These are phyloP conservation scores for Pseudopediastrum boryanum DNA, from an alignment of 139 green algal genomes.

Conservation along the genomic window DNA sequence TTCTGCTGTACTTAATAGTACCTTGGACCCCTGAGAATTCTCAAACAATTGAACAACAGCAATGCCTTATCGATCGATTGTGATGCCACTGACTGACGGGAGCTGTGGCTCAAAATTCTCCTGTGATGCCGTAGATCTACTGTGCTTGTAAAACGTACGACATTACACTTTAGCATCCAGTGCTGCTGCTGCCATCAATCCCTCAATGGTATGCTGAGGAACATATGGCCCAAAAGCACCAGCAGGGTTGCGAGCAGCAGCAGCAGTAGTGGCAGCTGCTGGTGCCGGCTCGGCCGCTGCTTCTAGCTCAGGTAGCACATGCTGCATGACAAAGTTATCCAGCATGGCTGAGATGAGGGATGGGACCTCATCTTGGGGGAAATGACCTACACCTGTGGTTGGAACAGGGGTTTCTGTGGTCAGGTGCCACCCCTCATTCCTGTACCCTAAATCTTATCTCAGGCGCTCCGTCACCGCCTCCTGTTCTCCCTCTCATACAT, in stretches of 20 bases:
- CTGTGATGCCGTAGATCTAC: too few relatives aligned
- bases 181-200: constrained; percentile 29
- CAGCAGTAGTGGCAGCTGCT: background rate
- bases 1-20: too few relatives aligned
- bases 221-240: background rate
- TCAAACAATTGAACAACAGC: too few relatives aligned
- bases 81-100: too few relatives aligned
- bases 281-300: background rate
- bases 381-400: constrained; percentile 25
- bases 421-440: too few relatives aligned
- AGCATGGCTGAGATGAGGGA: constrained; percentile 14
- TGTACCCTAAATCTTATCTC: too few relatives aligned
- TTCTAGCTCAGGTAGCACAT: background rate
- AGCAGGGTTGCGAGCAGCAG: background rate
- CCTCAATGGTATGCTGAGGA: background rate
- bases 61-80: too few relatives aligned
- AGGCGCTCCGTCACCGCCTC: too few relatives aligned
- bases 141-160: too few relatives aligned
- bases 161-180: constrained; percentile 26
- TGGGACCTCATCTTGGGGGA: constrained; percentile 26
- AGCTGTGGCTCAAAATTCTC: too few relatives aligned
- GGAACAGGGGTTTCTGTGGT: background rate
- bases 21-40: too few relatives aligned
- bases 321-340: background rate
- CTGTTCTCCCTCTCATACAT: too few relatives aligned